Conservation (phyloP, 2,329 filamentous ascomycete species). For the Fusarium pininemorale region DNA sequence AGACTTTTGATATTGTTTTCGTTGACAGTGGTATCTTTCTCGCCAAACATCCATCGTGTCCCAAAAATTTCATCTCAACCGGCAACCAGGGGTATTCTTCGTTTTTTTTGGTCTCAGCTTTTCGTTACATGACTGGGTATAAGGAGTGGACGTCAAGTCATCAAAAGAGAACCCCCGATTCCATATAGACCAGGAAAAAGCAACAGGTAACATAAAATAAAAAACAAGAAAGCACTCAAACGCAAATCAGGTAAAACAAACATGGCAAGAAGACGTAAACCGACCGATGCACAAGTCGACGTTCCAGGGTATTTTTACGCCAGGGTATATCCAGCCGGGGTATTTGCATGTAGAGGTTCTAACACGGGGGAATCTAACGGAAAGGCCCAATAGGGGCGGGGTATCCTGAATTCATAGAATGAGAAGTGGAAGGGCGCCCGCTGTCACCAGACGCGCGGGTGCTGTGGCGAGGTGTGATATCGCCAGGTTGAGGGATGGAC, state of each 20-base stretch:
- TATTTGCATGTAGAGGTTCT: constrained; percentile 64
- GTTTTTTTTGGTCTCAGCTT: constrained; percentile 45
- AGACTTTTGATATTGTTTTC: constrained; percentile 37
- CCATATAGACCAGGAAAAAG: constrained; percentile 38
- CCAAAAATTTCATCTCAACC: constrained; percentile 39
- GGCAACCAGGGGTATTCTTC: constrained; percentile 48
- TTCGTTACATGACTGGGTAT: constrained; percentile 48
- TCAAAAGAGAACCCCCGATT: constrained; percentile 46
- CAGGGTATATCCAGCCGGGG: constrained; percentile 73
- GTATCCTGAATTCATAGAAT: constrained; percentile 97
- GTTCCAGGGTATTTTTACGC: constrained; percentile 66
- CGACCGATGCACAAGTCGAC: constrained; percentile 59
- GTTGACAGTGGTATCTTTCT: constrained; percentile 42
- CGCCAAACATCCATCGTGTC: constrained; percentile 37
- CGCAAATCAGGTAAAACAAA: constrained; percentile 35
- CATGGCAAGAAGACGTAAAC: constrained; percentile 51
- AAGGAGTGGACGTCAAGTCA: constrained; percentile 47
- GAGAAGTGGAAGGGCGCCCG: constrained; percentile 91
- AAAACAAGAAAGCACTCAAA: constrained; percentile 28
- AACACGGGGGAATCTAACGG: constrained; percentile 73
- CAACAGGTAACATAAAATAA: constrained; percentile 26
- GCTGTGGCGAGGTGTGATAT: constrained; percentile 84
- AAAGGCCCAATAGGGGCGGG: constrained; percentile 90
- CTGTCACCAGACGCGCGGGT: constrained; percentile 88
- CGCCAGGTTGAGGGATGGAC: constrained; percentile 75